Evolutionary conservation across 2,329 filamentous ascomycete species (phyloP).

Genomic region (Trichophyton verrucosum): DNA sequence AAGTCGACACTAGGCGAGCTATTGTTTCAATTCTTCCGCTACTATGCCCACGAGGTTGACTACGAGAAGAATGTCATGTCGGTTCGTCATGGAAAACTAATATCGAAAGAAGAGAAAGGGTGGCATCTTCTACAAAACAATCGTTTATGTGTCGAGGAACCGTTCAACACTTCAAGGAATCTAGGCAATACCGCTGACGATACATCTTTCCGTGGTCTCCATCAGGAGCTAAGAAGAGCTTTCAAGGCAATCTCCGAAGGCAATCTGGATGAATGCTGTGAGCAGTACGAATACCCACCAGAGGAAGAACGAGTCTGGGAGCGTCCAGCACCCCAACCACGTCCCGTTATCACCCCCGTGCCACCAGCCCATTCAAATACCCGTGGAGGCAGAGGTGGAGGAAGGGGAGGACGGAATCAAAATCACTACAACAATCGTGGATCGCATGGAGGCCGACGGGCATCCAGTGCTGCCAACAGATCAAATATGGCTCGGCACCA

Average conservation of each 20-base stretch:
- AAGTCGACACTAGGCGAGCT: conserved; percentile 71
- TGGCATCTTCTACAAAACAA: conserved; percentile 76
- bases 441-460: conserved; percentile 37
- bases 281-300: conserved; percentile 76
- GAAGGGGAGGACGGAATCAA: conserved; percentile 40
- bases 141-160: conserved; percentile 86
- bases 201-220: conserved; percentile 81
- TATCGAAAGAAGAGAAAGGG: conserved; percentile 73
- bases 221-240: conserved; percentile 76
- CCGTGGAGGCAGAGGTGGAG: conserved; percentile 38
- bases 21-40: conserved; percentile 91
- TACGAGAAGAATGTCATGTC: conserved; percentile 77
- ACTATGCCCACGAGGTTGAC: conserved; percentile 87
- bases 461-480: conserved; percentile 44
- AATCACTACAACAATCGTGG: conserved; percentile 37
- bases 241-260: conserved; percentile 70
- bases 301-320: conserved; percentile 55
- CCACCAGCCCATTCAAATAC: conserved; percentile 25
- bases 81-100: conserved; percentile 63
- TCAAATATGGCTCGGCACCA: conserved; percentile 27
- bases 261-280: conserved; percentile 71
- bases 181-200: conserved; percentile 94
- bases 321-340: conserved; percentile 44
- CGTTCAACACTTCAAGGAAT: conserved; percentile 81
- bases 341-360: conserved; percentile 38